Conservation (phyloP, 1,284 basidiomycete genomes). For the Ceratobasidium sp. region DNA sequence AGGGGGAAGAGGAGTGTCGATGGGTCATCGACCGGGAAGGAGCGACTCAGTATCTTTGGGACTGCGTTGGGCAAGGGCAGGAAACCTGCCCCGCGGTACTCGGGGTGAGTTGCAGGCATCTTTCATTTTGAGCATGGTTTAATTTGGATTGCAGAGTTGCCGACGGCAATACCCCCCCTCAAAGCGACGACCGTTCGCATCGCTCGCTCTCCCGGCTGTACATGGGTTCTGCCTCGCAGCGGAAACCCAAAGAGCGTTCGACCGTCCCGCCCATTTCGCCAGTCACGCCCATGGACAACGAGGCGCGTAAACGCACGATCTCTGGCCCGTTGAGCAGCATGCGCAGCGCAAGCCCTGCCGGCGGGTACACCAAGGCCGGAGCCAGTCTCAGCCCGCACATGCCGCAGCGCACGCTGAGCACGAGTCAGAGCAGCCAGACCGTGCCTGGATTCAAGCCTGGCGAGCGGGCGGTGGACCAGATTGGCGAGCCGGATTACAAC, state of each 20-base stretch:
- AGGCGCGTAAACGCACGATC: conserved; percentile 52
- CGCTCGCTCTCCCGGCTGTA: conserved; percentile 33
- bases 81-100: conserved; percentile 82
- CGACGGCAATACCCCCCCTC: not conserved
- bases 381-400: not conserved
- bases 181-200: conserved; percentile 28
- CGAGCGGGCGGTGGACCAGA: conserved; percentile 83
- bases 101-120: conserved; percentile 58
- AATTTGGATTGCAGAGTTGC: not conserved
- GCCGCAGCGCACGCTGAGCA: conserved; percentile 6
- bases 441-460: conserved; percentile 62
- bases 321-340: conserved; percentile 46
- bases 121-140: conserved; percentile 16
- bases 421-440: not conserved
- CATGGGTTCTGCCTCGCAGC: conserved; percentile 28
- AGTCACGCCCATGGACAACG: conserved; percentile 6
- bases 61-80: conserved; percentile 70
- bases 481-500: conserved; percentile 85
- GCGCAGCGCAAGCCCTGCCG: conserved; percentile 35
- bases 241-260: conserved; percentile 2
- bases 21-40: conserved; percentile 51
- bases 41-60: conserved; percentile 83
- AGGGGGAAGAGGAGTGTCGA: conserved; percentile 66
- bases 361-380: not conserved
- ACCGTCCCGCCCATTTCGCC: conserved; percentile 48